Base-by-base conservation (phyloP, 2,329 filamentous ascomycete species). In the Ophidiomyces ophidiicola region DNA sequence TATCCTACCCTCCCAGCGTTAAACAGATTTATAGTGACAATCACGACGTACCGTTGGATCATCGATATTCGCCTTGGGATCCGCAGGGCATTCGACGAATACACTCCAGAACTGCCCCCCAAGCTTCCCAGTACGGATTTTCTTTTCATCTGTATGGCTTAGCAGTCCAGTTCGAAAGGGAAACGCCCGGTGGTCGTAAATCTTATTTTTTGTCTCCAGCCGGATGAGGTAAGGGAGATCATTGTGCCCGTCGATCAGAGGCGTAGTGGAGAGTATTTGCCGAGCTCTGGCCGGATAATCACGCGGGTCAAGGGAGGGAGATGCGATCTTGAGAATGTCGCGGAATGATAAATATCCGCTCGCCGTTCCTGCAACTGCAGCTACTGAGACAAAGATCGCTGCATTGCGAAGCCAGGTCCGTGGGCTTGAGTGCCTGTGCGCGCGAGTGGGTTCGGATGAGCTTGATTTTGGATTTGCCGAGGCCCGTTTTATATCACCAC, bases 61-160 rank as follows among this genome's bases (percentile, higher is more conserved):
- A 38, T 50, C 41, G 34, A 46, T 44, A 17, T 39, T 33, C 14
- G 23, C 18, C 12, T 34, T 39, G 23, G 44, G 41, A 37, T 44
- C 42, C 8, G 44, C 24, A 18, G 47, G 32, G 40, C 50, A 55
- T 11, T 48, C 44, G 10, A 58, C 47, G 38, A 42, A 58, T 11
- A 53, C 54, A 37, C 46, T 50, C 55, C 56, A 58, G 32, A 58
- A 58, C 31, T 55, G 52, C 1, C 56, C 55, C 10, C 56, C 54
- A 26, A 57, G 43, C 14, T 38, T 46, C 3, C 56, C 56, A 24
- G 53, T 17, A 19, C 46, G 39, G 44, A 58, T 46, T 32, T 47
- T 44, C 26, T 48, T 35, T 6, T 56, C 31, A 43, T 58, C 55
- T 4, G 50, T 56, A 30, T 57, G 53, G 31, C 52, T 45, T 14